Evolutionary conservation across 805 yeast species (phyloP).

Genomic region (Saturnispora halmiae): DNA sequence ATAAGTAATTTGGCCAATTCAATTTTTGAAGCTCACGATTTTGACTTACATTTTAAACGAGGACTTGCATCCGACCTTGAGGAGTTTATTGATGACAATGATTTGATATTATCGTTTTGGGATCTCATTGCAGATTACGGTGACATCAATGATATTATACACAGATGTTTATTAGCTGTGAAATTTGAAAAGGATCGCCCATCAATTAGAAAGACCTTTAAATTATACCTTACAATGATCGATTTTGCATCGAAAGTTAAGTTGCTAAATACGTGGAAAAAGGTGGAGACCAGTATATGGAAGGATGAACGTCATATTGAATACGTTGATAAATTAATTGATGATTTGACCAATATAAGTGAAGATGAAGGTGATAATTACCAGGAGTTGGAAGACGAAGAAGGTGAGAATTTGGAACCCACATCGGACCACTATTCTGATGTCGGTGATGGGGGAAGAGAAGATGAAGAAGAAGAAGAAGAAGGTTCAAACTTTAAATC

Average conservation of each 20-base stretch:
- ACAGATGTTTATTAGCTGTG: constrained; percentile 2
- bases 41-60: constrained; percentile 1
- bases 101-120: not conserved
- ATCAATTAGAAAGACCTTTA: constrained; percentile 45
- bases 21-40: not conserved
- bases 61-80: not conserved
- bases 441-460: not conserved
- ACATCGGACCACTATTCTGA: not conserved
- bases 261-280: constrained; percentile 10
- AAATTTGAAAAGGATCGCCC: not conserved
- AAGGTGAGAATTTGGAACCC: not conserved
- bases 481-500: constrained; percentile 2
- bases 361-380: constrained; percentile 1
- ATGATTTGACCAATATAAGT: constrained; percentile 1
- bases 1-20: not conserved
- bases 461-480: not conserved
- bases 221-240: constrained; percentile 39
- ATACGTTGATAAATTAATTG: constrained; percentile 7
- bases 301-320: constrained; percentile 30
- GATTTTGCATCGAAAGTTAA: not conserved
- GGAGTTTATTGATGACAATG: not conserved
- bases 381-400: constrained; percentile 3
- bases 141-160: not conserved
- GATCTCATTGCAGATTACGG: not conserved
- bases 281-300: constrained; percentile 37